Conservation (phyloP, 306 rosid genomes). For the Cucurbita moschata region DNA sequence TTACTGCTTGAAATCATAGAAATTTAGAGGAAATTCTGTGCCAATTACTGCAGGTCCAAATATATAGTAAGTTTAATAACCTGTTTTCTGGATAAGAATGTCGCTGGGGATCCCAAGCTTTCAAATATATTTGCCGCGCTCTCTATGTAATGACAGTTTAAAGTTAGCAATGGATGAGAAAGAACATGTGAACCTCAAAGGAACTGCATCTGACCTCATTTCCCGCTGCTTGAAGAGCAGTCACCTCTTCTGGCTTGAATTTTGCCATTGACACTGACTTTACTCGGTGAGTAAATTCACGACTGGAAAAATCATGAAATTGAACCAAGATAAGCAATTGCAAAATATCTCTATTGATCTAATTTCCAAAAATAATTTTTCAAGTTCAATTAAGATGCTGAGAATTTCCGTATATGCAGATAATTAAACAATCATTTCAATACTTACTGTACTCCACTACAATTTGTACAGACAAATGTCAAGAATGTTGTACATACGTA, state of each 20-base stretch:
- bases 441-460: slow-evolving; percentile 94
- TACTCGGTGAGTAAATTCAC: slow-evolving; percentile 82
- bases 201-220: slow-evolving; percentile 46
- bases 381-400: not conserved
- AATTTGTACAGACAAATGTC: slow-evolving; percentile 75
- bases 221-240: slow-evolving; percentile 80
- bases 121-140: slow-evolving; percentile 61
- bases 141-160: slow-evolving; percentile 27
- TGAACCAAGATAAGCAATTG: slow-evolving; percentile 1
- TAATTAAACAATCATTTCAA: not conserved
- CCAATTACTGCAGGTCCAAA: not conserved
- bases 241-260: slow-evolving; percentile 58
- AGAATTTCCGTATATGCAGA: not conserved
- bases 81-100: slow-evolving; percentile 50
- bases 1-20: slow-evolving; percentile 38
- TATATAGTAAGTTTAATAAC: slow-evolving; percentile 19
- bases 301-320: slow-evolving; percentile 33
- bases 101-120: slow-evolving; percentile 54
- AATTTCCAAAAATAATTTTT: not conserved
- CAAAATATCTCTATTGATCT: not conserved
- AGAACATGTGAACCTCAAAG: not conserved
- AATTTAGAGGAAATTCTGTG: slow-evolving; percentile 17
- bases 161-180: not conserved
- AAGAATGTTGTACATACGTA: slow-evolving; percentile 80
- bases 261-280: slow-evolving; percentile 87